Evolutionary conservation across 306 rosid genomes (phyloP), one percentile per base, ranked within the genome.

Genomic region (Parietaria judaica): DNA sequence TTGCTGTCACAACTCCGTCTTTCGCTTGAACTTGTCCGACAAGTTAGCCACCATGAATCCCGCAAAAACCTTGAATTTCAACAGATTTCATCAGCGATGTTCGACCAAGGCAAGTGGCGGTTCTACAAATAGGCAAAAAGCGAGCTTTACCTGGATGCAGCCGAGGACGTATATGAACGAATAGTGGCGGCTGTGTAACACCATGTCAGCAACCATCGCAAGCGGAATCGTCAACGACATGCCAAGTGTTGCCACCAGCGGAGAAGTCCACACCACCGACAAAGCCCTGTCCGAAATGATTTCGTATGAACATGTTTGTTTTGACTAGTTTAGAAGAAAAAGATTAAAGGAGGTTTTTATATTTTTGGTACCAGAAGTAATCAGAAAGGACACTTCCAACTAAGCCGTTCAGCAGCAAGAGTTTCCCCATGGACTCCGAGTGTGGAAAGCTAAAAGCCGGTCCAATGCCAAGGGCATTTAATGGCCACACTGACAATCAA

Each of bases 171-270:
- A 87, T 16, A 75, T 43, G 3, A 61, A 49, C n/a, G 95, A 87
- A 77, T 71, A 84, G 15, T 49, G 78, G 31, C 89, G 89, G 37
- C 89, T 80, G 50, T 84, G 87, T 16, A 87, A 56, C 17, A 82
- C 66, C 79, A 84, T 70, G 70, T 87, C 95, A 8, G 95, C 95
- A 44, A 82, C 61, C 95, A 87, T 84, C 14, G 95, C 95, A 8
- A 84, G 74, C 0, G 95, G 95, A 66, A 87, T 84, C 57, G 92
- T 87, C 74, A 87, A 70, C 37, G 89, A 82, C 83, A 80, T 76
- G 58, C 92, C 95, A 35, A 87, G 36, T 6, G 87, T 84, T 6
- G 92, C 83, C 50, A 87, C 87, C 67, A 87, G 73, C 23, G 95
- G 95, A 66, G 86, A 65, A 6, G 87, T 87, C 95, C 95, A 87